Conservation (phyloP, 2,329 filamentous ascomycete genomes). For the Monosporascus sp. region DNA sequence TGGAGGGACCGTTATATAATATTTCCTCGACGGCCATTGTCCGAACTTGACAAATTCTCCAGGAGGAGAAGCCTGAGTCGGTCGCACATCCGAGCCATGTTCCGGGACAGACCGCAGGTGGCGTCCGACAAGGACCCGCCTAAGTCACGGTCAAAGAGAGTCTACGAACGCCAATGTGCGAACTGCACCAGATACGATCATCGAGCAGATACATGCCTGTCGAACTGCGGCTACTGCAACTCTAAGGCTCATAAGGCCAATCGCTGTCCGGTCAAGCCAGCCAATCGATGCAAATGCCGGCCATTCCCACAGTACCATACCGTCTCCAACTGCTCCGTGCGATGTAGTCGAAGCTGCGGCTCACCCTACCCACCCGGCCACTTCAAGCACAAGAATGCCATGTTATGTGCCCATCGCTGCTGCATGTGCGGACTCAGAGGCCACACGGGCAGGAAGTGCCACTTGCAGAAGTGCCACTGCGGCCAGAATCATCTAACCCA, state of each 20-base stretch:
- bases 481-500: conserved; percentile 31
- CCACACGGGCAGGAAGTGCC: conserved; percentile 31
- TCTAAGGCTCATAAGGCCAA: conserved; percentile 21
- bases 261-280: conserved; percentile 24
- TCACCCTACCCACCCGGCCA: conserved; percentile 15
- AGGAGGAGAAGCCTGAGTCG: conserved; percentile 31
- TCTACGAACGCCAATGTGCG: conserved; percentile 13
- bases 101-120: conserved; percentile 20
- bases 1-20: conserved; percentile 5
- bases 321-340: conserved; percentile 24
- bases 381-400: conserved; percentile 29
- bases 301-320: conserved; percentile 33
- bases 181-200: conserved; percentile 27
- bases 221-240: conserved; percentile 30
- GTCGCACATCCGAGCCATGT: conserved; percentile 30
- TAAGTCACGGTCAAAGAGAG: not conserved
- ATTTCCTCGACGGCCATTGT: conserved; percentile 21
- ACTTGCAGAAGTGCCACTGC: conserved; percentile 29
- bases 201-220: conserved; percentile 16
- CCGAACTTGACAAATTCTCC: conserved; percentile 25
- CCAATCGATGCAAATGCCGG: conserved; percentile 32
- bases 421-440: conserved; percentile 36
- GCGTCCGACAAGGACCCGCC: not conserved
- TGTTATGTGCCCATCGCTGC: conserved; percentile 31
- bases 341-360: conserved; percentile 30